Evolutionary conservation across 2,329 filamentous ascomycete species (phyloP).

Genomic region (Alternaria arborescens): DNA sequence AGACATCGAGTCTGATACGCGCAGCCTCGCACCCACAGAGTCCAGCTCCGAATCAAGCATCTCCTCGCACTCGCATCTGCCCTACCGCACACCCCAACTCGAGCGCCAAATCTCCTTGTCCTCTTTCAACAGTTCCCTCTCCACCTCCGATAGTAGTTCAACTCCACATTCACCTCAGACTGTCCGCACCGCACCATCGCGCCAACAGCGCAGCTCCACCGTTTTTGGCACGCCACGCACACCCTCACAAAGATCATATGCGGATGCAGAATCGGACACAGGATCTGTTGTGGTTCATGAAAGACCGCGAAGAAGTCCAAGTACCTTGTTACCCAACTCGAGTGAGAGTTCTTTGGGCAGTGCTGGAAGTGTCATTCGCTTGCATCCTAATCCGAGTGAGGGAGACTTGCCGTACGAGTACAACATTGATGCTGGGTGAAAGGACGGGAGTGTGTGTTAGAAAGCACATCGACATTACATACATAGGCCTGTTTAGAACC

Average conservation of each 20-base stretch:
- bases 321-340: conserved; percentile 43
- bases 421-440: conserved; percentile 24
- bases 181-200: conserved; percentile 40
- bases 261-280: conserved; percentile 30
- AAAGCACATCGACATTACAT: background rate
- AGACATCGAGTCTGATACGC: conserved; percentile 38
- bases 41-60: conserved; percentile 25
- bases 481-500: background rate
- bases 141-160: conserved; percentile 20
- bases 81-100: conserved; percentile 41
- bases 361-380: conserved; percentile 37
- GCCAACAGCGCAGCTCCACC: conserved; percentile 31
- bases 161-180: conserved; percentile 39
- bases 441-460: background rate
- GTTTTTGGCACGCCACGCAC: conserved; percentile 35
- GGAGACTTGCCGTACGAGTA: conserved; percentile 49
- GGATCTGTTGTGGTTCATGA: conserved; percentile 35
- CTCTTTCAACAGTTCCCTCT: conserved; percentile 24
- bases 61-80: conserved; percentile 36
- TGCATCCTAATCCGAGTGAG: conserved; percentile 34
- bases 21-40: conserved; percentile 46
- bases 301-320: conserved; percentile 35
- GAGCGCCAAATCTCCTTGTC: conserved; percentile 32
- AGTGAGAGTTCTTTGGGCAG: conserved; percentile 39
- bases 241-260: conserved; percentile 35